A percentile compares a stretch with the other conserved stretches of the same genome.
Conservation (phyloP, 2,329 filamentous ascomycete species). For the Mariannaea elegans region DNA sequence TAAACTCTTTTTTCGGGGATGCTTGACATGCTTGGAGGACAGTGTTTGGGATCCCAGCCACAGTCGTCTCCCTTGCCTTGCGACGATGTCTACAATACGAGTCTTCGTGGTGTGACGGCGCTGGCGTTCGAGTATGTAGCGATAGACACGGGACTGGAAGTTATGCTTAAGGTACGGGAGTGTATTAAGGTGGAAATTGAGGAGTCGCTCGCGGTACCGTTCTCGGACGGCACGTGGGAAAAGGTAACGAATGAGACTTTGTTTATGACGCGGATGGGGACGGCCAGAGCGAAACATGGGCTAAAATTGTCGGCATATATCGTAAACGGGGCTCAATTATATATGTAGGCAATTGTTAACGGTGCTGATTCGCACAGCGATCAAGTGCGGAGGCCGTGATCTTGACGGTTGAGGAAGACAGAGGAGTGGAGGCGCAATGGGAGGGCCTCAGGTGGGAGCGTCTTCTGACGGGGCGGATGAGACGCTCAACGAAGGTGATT, state of each 20-base stretch:
- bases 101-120: constrained; percentile 59
- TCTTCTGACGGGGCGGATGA: constrained; percentile 44
- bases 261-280: constrained; percentile 52
- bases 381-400: constrained; percentile 19
- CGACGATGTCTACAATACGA: constrained; percentile 55
- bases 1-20: constrained; percentile 41
- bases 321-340: constrained; percentile 13
- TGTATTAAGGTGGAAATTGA: constrained; percentile 77
- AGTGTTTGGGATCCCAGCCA: constrained; percentile 51
- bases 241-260: constrained; percentile 70
- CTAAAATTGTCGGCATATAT: constrained; percentile 48
- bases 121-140: constrained; percentile 74
- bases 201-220: constrained; percentile 71
- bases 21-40: constrained; percentile 44
- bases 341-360: constrained; percentile 4
- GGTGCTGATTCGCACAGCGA: constrained; percentile 17
- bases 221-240: constrained; percentile 71
- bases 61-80: constrained; percentile 54
- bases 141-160: constrained; percentile 80
- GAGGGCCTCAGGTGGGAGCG: constrained; percentile 37
- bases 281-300: constrained; percentile 52
- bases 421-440: constrained; percentile 5
- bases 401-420: constrained; percentile 1
- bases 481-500: constrained; percentile 30
- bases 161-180: constrained; percentile 75